phyloP scores from a whole-genome alignment of 208 protist genomes.

The Acanthamoeba triangularis region DNA sequence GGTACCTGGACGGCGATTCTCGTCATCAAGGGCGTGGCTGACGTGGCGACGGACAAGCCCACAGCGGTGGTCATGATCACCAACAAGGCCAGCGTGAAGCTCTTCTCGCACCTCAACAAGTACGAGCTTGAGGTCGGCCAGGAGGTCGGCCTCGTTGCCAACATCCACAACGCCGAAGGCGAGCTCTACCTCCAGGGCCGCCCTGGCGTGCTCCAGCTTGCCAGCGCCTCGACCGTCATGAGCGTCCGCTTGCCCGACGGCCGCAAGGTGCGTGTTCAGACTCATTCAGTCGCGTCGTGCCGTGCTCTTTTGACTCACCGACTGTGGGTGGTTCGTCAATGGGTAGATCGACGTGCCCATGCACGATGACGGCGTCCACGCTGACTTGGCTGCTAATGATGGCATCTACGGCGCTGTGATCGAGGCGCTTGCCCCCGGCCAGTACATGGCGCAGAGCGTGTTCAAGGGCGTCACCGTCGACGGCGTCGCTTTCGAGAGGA shows the following conservation, averaged over 20 bases:
- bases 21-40: conserved; percentile 5
- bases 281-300: neutral
- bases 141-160: conserved; percentile 64
- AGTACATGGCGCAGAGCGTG: conserved; percentile 65
- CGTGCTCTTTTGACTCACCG: neutral
- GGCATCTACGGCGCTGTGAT: conserved; percentile 79
- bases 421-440: conserved; percentile 64
- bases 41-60: conserved; percentile 25
- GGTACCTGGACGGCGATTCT: conserved; percentile 44
- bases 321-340: neutral
- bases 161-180: conserved; percentile 3
- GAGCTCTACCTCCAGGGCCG: neutral
- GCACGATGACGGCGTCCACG: conserved; percentile 83
- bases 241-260: neutral
- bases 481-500: conserved; percentile 65
- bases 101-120: conserved; percentile 68
- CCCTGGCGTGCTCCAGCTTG: neutral
- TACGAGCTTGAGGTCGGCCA: conserved; percentile 60
- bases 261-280: neutral
- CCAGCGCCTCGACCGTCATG: neutral
- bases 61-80: conserved; percentile 40
- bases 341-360: conserved; percentile 64
- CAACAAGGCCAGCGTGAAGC: neutral
- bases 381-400: conserved; percentile 74
- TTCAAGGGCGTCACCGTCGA: conserved; percentile 22